These are phyloP conservation scores for Sergeia podlipaevii DNA, from an alignment of 208 protist genomes.

Conservation along the genomic window DNA sequence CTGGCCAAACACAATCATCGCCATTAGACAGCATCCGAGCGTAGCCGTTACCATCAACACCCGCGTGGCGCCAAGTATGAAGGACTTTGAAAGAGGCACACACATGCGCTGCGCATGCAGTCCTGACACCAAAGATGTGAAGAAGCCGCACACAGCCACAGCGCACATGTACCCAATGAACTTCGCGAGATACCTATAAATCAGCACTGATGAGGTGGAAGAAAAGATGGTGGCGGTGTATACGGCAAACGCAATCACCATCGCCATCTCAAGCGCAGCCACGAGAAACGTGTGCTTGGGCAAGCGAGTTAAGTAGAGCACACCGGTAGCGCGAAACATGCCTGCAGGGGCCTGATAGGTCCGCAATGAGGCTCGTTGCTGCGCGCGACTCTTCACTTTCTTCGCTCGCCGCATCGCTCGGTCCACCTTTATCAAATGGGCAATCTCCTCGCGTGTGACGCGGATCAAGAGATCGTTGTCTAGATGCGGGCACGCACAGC, in stretches of 20 bases:
- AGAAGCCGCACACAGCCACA: slow-evolving; percentile 9
- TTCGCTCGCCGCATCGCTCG: slow-evolving; percentile 41
- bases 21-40: slow-evolving; percentile 30
- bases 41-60: slow-evolving; percentile 6
- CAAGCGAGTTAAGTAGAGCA: slow-evolving; percentile 65
- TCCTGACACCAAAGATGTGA: too few relatives aligned
- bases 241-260: slow-evolving; percentile 22
- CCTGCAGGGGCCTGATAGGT: slow-evolving; percentile 34
- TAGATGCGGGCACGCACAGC: slow-evolving; percentile 47
- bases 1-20: slow-evolving; percentile 33
- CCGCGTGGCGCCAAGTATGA: slow-evolving; percentile 7
- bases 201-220: slow-evolving; percentile 3
- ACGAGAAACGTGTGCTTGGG: slow-evolving; percentile 62
- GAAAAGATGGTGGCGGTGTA: slow-evolving; percentile 28
- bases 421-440: slow-evolving; percentile 58
- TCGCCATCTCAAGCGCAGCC: slow-evolving; percentile 40
- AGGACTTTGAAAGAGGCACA: too few relatives aligned
- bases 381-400: slow-evolving; percentile 19
- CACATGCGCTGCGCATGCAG: too few relatives aligned
- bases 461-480: slow-evolving; percentile 51
- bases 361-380: slow-evolving; percentile 19
- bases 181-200: slow-evolving; percentile 28
- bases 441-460: slow-evolving; percentile 59
- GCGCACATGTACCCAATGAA: slow-evolving; percentile 27
- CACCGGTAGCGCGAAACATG: slow-evolving; percentile 43